phyloP scores from a whole-genome alignment of 495 filamentous ascomycete species.

The Talaromyces liani region DNA sequence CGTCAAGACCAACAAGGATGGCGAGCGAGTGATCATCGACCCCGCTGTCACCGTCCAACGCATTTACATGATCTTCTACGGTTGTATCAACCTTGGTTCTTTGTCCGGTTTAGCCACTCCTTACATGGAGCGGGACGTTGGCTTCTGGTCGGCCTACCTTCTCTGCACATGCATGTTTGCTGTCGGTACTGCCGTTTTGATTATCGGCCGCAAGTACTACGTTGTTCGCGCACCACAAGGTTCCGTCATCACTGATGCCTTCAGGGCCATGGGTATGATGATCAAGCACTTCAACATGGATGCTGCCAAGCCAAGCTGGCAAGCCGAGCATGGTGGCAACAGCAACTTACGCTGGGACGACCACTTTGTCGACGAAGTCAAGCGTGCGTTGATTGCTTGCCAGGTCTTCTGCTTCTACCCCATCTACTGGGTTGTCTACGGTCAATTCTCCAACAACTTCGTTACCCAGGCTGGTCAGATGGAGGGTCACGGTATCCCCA shows the following conservation, averaged over 20 bases:
- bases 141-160: constrained; percentile 70
- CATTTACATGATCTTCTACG: constrained; percentile 70
- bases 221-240: constrained; percentile 57
- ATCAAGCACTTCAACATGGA: constrained; percentile 46
- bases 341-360: constrained; percentile 40
- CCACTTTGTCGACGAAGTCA: constrained; percentile 40
- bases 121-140: constrained; percentile 58
- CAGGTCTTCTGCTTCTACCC: constrained; percentile 48
- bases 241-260: constrained; percentile 53
- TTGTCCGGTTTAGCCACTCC: constrained; percentile 52
- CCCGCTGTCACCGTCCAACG: constrained; percentile 66
- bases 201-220: constrained; percentile 51
- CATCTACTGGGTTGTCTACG: constrained; percentile 55
- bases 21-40: constrained; percentile 70
- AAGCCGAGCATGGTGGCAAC: constrained; percentile 35
- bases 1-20: constrained; percentile 43
- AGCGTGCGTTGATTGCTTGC: constrained; percentile 42
- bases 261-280: constrained; percentile 55
- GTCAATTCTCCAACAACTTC: constrained; percentile 52
- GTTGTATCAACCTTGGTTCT: constrained; percentile 70
- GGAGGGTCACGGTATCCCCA: constrained; percentile 59
- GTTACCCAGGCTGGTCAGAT: constrained; percentile 54
- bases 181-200: constrained; percentile 42
- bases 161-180: constrained; percentile 58
- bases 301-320: constrained; percentile 53